Conservation (phyloP, 108 stramenopile genomes). For the Cyclotella sp. region DNA sequence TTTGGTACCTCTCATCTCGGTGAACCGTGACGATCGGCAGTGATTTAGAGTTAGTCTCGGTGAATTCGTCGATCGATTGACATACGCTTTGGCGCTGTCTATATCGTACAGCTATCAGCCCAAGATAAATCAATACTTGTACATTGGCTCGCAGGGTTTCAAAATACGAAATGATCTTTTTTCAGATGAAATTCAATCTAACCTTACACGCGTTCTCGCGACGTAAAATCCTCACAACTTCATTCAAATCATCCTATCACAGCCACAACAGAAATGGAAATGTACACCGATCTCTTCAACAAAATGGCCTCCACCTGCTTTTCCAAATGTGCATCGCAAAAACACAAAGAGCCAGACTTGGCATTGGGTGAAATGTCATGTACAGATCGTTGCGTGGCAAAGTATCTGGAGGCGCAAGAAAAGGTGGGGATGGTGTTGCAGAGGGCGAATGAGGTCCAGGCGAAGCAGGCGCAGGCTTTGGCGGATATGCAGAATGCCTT, state of each 20-base stretch:
- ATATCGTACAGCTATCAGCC: too few species aligned
- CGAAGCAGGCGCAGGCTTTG: constrained; percentile 73
- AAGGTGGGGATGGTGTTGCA: constrained; percentile 86
- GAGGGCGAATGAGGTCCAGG: constrained; percentile 85
- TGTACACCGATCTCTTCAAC: constrained; percentile 96
- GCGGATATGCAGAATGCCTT: constrained; percentile 74
- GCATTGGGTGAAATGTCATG: constrained; percentile 96
- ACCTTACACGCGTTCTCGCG: too few species aligned
- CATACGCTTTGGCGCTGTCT: too few species aligned
- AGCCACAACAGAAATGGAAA: constrained; percentile 97
- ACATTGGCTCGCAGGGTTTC: too few species aligned
- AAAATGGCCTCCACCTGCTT: constrained; percentile 93
- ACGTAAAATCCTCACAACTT: background rate
- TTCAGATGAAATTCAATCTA: too few species aligned
- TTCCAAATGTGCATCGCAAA: constrained; percentile 90
- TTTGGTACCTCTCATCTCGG: too few species aligned
- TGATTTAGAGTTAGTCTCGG: too few species aligned
- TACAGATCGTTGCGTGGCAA: constrained; percentile 93
- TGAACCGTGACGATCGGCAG: too few species aligned
- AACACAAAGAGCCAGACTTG: constrained; percentile 90
- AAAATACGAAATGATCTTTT: too few species aligned
- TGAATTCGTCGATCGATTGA: too few species aligned
- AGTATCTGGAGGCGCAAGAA: constrained; percentile 94
- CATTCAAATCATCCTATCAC: background rate
- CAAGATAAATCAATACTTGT: too few species aligned